Conservation (phyloP, 2,329 filamentous ascomycete genomes). For the Penicillium sclerotiorum region DNA sequence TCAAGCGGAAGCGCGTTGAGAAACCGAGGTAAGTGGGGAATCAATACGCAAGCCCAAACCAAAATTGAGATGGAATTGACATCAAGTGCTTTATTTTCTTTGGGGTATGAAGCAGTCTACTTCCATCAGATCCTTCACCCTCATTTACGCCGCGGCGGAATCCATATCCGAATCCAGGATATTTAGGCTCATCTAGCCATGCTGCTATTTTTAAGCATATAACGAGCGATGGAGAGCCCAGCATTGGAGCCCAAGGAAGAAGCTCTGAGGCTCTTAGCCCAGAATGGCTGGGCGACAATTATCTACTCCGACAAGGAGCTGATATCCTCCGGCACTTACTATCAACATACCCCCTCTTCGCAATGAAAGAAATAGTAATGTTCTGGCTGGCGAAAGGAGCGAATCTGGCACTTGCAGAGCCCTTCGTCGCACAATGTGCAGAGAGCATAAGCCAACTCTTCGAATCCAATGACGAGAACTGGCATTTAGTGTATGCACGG, state of each 20-base stretch:
- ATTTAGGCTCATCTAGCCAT: conserved; percentile 32
- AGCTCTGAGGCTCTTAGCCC: conserved; percentile 12
- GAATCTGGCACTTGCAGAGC: conserved; percentile 29
- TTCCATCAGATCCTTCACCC: conserved; percentile 22
- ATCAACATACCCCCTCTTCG: conserved; percentile 20
- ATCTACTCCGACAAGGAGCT: conserved; percentile 27
- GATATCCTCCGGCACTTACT: conserved; percentile 28
- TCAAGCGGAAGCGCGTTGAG: conserved; percentile 26
- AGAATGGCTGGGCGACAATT: conserved; percentile 24
- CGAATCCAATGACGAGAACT: conserved; percentile 23
- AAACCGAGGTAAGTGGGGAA: conserved; percentile 21
- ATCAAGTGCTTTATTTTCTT: too few relatives aligned
- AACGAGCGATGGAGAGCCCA: conserved; percentile 21
- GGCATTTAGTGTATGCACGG: conserved; percentile 28
- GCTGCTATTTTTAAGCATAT: conserved; percentile 34
- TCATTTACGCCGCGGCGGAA: conserved; percentile 25
- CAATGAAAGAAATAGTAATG: conserved; percentile 27
- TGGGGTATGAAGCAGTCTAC: conserved; percentile 15
- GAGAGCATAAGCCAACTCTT: conserved; percentile 28
- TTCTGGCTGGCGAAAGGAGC: conserved; percentile 30
- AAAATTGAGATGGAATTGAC: too few relatives aligned
- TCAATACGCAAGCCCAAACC: too few relatives aligned
- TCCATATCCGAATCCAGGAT: conserved; percentile 33
- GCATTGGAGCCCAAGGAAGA: conserved; percentile 1
- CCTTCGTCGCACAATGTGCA: conserved; percentile 25